Evolutionary conservation across 2,329 filamentous ascomycete species (phyloP).

Genomic region (Juglanconis juglandina): DNA sequence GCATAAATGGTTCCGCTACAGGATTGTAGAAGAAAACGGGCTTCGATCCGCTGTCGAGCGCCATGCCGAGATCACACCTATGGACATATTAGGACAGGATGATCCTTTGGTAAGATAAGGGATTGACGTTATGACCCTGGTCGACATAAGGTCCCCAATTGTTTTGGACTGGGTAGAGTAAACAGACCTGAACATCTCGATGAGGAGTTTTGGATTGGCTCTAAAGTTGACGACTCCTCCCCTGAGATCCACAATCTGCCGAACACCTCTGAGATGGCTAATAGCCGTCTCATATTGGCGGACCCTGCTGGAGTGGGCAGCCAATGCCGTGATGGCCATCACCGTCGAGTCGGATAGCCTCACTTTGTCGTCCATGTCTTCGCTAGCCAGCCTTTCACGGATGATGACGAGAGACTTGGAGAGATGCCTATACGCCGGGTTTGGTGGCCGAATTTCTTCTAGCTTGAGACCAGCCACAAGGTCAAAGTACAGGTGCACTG

Average conservation of each 20-base stretch:
- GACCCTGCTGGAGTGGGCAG: constrained; percentile 26
- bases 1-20: background rate
- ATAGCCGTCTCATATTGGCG: constrained; percentile 27
- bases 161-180: background rate
- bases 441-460: constrained; percentile 26
- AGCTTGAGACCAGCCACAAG: constrained; percentile 17
- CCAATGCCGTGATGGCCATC: constrained; percentile 29
- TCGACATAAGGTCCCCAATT: too few species aligned
- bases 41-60: background rate
- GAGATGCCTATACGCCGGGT: constrained; percentile 21
- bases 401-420: constrained; percentile 1
- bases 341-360: constrained; percentile 30
- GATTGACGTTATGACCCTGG: too few species aligned
- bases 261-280: constrained; percentile 35
- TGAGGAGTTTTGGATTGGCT: constrained; percentile 30
- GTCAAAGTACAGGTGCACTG: constrained; percentile 30
- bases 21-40: constrained; percentile 5
- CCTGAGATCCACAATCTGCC: constrained; percentile 34
- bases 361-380: constrained; percentile 18
- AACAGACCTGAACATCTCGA: constrained; percentile 32
- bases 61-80: constrained; percentile 11
- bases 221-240: constrained; percentile 32
- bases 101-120: background rate
- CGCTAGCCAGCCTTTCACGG: constrained; percentile 27
- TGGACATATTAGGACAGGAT: too few species aligned